A percentile compares a stretch with the other conserved stretches of the same genome.
phyloP scores from a whole-genome alignment of 331 rosid species.

The Erythrophleum ivorense region DNA sequence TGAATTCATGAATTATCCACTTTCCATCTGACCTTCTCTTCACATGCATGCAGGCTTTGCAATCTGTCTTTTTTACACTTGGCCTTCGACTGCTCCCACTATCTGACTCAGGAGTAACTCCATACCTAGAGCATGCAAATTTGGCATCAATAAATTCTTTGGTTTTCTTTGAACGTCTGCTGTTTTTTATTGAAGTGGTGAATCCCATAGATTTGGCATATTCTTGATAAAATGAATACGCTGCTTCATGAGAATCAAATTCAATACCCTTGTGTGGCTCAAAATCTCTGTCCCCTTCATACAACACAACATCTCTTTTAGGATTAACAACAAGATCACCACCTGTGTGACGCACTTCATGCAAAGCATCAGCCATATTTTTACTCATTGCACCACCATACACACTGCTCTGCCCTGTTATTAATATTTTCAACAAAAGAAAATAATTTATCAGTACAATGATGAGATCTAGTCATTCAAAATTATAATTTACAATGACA shows the following conservation, averaged over 20 bases:
- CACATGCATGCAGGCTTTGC: slow-evolving; percentile 69
- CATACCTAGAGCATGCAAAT: slow-evolving; percentile 63
- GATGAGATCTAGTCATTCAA: slow-evolving; percentile 28
- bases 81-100: slow-evolving; percentile 59
- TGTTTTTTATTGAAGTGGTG: slow-evolving; percentile 60
- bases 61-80: slow-evolving; percentile 61
- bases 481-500: neutral
- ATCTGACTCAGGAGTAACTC: slow-evolving; percentile 58
- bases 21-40: slow-evolving; percentile 57
- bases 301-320: slow-evolving; percentile 42
- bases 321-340: slow-evolving; percentile 42
- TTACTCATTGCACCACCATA: slow-evolving; percentile 35
- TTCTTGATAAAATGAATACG: slow-evolving; percentile 56
- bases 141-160: slow-evolving; percentile 64
- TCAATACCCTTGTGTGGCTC: slow-evolving; percentile 62
- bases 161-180: slow-evolving; percentile 64
- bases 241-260: slow-evolving; percentile 56
- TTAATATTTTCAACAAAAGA: neutral
- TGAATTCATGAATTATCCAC: slow-evolving; percentile 62
- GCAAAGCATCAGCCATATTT: slow-evolving; percentile 48
- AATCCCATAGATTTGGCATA: slow-evolving; percentile 68
- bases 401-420: slow-evolving; percentile 26
- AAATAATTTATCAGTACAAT: neutral
- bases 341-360: slow-evolving; percentile 44
- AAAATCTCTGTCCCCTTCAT: slow-evolving; percentile 58